These are phyloP conservation scores for Corylus avellana DNA, from an alignment of 306 rosid species.

Conservation along the genomic window DNA sequence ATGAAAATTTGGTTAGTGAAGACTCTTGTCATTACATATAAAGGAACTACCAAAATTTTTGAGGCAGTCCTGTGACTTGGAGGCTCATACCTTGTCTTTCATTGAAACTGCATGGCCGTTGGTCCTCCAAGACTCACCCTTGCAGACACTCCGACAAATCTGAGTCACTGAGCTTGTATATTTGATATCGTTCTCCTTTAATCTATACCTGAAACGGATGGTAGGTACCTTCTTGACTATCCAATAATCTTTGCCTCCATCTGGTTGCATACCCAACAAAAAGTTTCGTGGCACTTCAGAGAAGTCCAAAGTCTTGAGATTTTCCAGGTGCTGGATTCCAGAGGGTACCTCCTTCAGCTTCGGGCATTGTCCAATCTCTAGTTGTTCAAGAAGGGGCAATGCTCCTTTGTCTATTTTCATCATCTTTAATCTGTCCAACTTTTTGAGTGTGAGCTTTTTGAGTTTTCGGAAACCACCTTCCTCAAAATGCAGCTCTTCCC, in stretches of 20 bases:
- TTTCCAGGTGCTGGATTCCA: slow-evolving; percentile 4
- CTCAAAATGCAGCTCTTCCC: slow-evolving; percentile 17
- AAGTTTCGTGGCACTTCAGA: background rate
- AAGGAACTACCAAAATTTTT: background rate
- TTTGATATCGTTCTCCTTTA: too few relatives aligned
- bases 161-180: too few relatives aligned
- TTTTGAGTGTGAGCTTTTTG: background rate
- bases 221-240: too few relatives aligned
- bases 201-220: too few relatives aligned
- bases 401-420: slow-evolving; percentile 9
- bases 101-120: background rate
- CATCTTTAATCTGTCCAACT: background rate
- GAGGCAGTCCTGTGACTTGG: background rate
- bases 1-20: background rate
- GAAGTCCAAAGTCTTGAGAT: background rate
- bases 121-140: background rate
- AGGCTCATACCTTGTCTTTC: background rate
- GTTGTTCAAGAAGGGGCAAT: slow-evolving; percentile 13
- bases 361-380: background rate
- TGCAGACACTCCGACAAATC: background rate
- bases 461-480: slow-evolving; percentile 7
- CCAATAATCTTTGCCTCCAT: too few relatives aligned
- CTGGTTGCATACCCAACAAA: background rate
- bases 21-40: background rate
- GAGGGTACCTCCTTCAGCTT: slow-evolving; percentile 5